These are phyloP conservation scores for Leishmania guyanensis DNA, from an alignment of 208 protist genomes.

Conservation along the genomic window DNA sequence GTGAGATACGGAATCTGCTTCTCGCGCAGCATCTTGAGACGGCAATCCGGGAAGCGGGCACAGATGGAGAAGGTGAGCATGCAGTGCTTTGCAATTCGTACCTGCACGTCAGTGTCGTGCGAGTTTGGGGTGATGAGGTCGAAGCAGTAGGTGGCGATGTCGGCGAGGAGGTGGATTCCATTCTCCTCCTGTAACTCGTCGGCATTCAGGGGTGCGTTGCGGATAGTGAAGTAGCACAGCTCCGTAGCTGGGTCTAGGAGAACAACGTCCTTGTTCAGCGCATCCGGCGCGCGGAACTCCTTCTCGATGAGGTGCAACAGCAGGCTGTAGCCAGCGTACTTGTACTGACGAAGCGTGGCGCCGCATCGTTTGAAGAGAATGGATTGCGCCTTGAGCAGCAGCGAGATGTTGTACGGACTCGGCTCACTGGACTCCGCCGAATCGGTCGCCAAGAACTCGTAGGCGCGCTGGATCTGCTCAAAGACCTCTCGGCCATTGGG, in stretches of 20 bases:
- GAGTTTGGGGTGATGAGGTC: conserved; percentile 60
- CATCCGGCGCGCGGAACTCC: conserved; percentile 65
- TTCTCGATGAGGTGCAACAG: conserved; percentile 80
- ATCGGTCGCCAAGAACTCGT: conserved; percentile 82
- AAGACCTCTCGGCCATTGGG: conserved; percentile 94
- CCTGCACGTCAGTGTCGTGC: conserved; percentile 50
- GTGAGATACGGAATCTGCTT: conserved; percentile 58
- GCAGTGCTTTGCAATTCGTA: conserved; percentile 63
- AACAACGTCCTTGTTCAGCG: conserved; percentile 70
- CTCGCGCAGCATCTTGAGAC: conserved; percentile 53
- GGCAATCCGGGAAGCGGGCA: conserved; percentile 76
- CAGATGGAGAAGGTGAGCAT: conserved; percentile 81
- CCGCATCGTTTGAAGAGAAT: conserved; percentile 92
- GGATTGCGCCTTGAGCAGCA: conserved; percentile 89
- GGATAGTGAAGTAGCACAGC: conserved; percentile 90
- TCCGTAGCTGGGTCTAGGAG: conserved; percentile 85
- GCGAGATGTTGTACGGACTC: conserved; percentile 59
- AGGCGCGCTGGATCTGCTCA: conserved; percentile 90
- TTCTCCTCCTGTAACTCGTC: conserved; percentile 94
- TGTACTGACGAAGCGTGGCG: conserved; percentile 84
- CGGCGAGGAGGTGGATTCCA: conserved; percentile 80
- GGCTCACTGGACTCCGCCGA: conserved; percentile 40
- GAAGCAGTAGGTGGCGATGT: conserved; percentile 74
- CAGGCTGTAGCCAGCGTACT: conserved; percentile 94
- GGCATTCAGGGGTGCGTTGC: conserved; percentile 92